These are phyloP conservation scores for Blastobotrys muscicola DNA, from an alignment of 805 yeast genomes.

Conservation along the genomic window DNA sequence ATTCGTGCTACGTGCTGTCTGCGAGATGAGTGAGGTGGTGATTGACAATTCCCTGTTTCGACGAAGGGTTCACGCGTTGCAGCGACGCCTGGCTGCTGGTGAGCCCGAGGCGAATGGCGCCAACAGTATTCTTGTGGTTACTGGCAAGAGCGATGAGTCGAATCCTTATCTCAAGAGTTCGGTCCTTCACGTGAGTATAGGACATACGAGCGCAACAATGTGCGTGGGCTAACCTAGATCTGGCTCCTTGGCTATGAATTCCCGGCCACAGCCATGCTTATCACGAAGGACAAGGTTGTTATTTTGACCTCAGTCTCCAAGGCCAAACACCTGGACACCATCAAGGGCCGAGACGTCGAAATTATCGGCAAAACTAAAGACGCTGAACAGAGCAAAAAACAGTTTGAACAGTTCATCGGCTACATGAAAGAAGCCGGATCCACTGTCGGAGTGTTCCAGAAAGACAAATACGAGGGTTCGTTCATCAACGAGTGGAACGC, in stretches of 20 bases:
- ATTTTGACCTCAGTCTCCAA: slow-evolving; percentile 77
- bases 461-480: slow-evolving; percentile 76
- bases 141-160: slow-evolving; percentile 81
- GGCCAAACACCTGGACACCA: slow-evolving; percentile 63
- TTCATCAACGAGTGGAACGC: slow-evolving; percentile 72
- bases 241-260: slow-evolving; percentile 95
- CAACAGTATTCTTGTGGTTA: slow-evolving; percentile 50
- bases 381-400: slow-evolving; percentile 56
- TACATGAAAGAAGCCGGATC: slow-evolving; percentile 31
- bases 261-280: slow-evolving; percentile 74
- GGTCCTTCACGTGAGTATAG: slow-evolving; percentile 45
- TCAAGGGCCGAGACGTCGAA: slow-evolving; percentile 39
- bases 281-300: slow-evolving; percentile 49
- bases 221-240: slow-evolving; percentile 27
- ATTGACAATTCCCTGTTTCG: slow-evolving; percentile 26
- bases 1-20: neutral
- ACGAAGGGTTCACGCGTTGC: slow-evolving; percentile 25
- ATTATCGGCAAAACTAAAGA: slow-evolving; percentile 78
- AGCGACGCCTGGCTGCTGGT: slow-evolving; percentile 15
- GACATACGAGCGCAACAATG: neutral
- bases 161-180: slow-evolving; percentile 86
- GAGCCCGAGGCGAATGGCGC: slow-evolving; percentile 32
- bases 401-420: slow-evolving; percentile 50
- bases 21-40: slow-evolving; percentile 3
- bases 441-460: slow-evolving; percentile 54